Evolutionary conservation across 352 stramenopile species (phyloP), one percentile per base, ranked within the genome.

Genomic region (Phytophthora melonis): DNA sequence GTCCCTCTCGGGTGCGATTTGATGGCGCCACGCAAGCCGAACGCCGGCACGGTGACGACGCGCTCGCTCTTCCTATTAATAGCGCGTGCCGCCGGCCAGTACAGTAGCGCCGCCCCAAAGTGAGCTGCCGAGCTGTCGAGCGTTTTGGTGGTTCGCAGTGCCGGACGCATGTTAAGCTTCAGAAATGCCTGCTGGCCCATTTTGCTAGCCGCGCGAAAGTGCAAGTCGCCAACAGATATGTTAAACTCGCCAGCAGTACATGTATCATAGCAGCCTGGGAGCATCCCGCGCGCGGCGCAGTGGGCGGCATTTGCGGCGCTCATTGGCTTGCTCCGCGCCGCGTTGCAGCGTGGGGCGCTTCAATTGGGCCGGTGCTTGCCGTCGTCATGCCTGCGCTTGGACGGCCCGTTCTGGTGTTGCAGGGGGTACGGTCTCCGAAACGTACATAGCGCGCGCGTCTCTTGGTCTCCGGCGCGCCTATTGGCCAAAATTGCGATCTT

Each of bases 281-380:
- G 45, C 55, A 65, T 66, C 30, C 7, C 10, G 7, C 10, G 32
- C 13, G 11, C 36, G 30, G n/a, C 19, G 53, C 54, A 64, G 30
- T 60, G 41, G 27, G 18, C 10, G 6, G 34, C 7, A 10, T 6
- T 6, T 9, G 34, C 23, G 36, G 36, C 16, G 45, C 21, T 61
- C 68, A 75, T 75, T 75, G 68, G 68, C 49, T 47, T 25, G 18
- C 34, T n/a, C 13, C 11, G 13, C n/a, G 56, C 68, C 68, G 68
- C 68, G 56, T 75, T 27, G 68, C 36, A 59, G 63, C 19, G 53
- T 30, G 3, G 8, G 21, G 30, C 61, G 23, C 45, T 32, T 55
- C 60, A 66, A 66, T 70, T 70, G 55, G 43, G 6, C 14, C 21
- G 19, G 11, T 59, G 34, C 13, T 49, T 49, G 60, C 47, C 32